phyloP scores from a whole-genome alignment of 352 stramenopile genomes.

The Phytophthora ohioensis region DNA sequence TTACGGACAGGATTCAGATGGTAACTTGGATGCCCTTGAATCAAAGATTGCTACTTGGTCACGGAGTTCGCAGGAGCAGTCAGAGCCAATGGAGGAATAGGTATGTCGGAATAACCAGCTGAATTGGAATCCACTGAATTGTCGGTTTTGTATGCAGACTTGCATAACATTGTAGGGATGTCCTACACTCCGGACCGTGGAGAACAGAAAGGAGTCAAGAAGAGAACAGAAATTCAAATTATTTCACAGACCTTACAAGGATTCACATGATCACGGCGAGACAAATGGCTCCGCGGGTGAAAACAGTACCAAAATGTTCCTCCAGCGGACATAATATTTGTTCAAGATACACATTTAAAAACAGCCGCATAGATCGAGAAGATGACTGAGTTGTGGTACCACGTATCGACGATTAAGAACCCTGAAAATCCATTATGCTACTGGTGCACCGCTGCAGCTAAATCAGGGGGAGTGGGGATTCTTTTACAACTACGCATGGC shows the following conservation, averaged over 20 bases:
- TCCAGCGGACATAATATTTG: slow-evolving; percentile 17
- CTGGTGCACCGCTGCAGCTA: neutral
- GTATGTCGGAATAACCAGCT: neutral
- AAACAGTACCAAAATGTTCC: neutral
- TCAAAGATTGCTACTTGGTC: neutral
- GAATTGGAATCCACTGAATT: neutral
- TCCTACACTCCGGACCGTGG: slow-evolving; percentile 1
- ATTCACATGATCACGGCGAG: neutral
- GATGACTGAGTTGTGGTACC: neutral
- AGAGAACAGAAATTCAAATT: neutral
- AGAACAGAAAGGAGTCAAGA: neutral
- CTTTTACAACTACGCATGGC: slow-evolving; percentile 1
- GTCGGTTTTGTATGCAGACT: slow-evolving; percentile 9
- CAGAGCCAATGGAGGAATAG: neutral
- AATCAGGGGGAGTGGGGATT: slow-evolving; percentile 6
- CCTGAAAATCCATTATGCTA: neutral
- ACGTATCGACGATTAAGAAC: neutral
- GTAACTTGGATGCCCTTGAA: neutral
- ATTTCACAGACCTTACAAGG: slow-evolving; percentile 11
- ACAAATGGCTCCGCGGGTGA: slow-evolving; percentile 5
- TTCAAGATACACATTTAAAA: slow-evolving; percentile 18
- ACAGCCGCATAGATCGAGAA: neutral
- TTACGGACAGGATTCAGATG: neutral
- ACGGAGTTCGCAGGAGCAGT: neutral
- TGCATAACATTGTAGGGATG: slow-evolving; percentile 7